Percentiles rank a stretch among this genome's conserved stretches.
Conservation (phyloP, 345 rosid species). For the Barbarea vulgaris region DNA sequence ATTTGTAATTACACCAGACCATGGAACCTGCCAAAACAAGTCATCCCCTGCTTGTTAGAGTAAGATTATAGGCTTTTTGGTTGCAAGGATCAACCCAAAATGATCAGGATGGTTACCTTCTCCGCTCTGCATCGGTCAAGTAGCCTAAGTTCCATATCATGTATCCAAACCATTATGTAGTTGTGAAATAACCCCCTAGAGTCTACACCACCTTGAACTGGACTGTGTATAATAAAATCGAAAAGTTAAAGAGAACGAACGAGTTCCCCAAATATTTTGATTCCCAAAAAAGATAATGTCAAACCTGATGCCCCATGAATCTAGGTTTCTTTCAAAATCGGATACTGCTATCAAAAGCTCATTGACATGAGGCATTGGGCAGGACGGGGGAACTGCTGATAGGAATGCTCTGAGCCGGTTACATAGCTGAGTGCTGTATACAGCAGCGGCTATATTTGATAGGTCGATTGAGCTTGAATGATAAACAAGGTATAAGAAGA, state of each 20-base stretch:
- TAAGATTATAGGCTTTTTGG: background rate
- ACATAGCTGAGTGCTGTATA: conserved; percentile 77
- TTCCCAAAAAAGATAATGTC: conserved; percentile 24
- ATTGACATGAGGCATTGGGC: conserved; percentile 80
- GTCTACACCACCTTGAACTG: conserved; percentile 79
- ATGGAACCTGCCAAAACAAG: conserved; percentile 62
- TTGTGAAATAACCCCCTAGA: conserved; percentile 73
- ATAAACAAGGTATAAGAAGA: conserved; percentile 10
- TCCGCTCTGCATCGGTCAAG: conserved; percentile 90
- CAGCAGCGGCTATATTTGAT: conserved; percentile 75
- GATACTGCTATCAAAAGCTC: conserved; percentile 85
- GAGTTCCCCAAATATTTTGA: conserved; percentile 6
- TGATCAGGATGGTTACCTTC: conserved; percentile 55
- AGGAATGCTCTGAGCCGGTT: conserved; percentile 75
- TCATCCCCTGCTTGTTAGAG: conserved; percentile 1
- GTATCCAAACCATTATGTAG: conserved; percentile 89
- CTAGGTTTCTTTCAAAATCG: conserved; percentile 82
- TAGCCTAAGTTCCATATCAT: conserved; percentile 89
- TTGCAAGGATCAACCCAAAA: background rate
- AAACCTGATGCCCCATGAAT: conserved; percentile 85
- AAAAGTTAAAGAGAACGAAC: conserved; percentile 1
- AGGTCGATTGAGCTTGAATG: conserved; percentile 93
- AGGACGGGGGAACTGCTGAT: conserved; percentile 87
- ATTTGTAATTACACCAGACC: conserved; percentile 84
- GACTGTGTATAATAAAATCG: conserved; percentile 51